A percentile compares a stretch with the other conserved stretches of the same genome.
Conservation (phyloP, 352 stramenopile species). For the Phytophthora europaea region DNA sequence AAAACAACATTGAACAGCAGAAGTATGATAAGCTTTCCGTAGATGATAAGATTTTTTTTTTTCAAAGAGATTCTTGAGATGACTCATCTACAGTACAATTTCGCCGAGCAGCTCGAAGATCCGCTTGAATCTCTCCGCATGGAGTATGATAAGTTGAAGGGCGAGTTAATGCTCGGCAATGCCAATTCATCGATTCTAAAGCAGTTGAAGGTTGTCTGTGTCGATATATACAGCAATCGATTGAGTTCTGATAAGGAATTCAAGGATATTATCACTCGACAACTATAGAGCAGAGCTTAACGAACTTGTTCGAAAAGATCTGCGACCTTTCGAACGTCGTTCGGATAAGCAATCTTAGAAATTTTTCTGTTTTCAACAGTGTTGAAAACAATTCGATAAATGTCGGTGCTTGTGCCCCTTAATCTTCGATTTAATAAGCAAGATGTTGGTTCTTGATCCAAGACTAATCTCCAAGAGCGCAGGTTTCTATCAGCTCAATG, state of each 20-base stretch:
- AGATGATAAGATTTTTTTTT: constrained; percentile 24
- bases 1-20: constrained; percentile 8
- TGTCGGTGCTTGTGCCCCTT: too few species aligned
- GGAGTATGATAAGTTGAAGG: constrained; percentile 24
- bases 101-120: constrained; percentile 10
- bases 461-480: too few species aligned
- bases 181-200: constrained; percentile 15
- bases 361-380: too few species aligned
- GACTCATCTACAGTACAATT: constrained; percentile 18
- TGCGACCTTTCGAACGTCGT: too few species aligned
- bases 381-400: too few species aligned
- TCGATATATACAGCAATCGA: constrained; percentile 28
- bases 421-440: too few species aligned
- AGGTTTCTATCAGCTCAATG: too few species aligned
- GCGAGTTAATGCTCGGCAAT: constrained; percentile 16
- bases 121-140: constrained; percentile 1
- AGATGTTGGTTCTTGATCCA: too few species aligned
- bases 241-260: constrained; percentile 23
- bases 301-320: too few species aligned
- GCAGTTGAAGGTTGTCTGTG: constrained; percentile 8
- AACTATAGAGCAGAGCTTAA: too few species aligned
- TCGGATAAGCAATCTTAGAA: too few species aligned
- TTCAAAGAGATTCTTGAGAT: constrained; percentile 17
- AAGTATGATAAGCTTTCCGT: constrained; percentile 20
- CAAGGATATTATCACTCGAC: constrained; percentile 19